Evolutionary conservation across 441 rosid genomes (phyloP).

Genomic region (Pelargonium australe): DNA sequence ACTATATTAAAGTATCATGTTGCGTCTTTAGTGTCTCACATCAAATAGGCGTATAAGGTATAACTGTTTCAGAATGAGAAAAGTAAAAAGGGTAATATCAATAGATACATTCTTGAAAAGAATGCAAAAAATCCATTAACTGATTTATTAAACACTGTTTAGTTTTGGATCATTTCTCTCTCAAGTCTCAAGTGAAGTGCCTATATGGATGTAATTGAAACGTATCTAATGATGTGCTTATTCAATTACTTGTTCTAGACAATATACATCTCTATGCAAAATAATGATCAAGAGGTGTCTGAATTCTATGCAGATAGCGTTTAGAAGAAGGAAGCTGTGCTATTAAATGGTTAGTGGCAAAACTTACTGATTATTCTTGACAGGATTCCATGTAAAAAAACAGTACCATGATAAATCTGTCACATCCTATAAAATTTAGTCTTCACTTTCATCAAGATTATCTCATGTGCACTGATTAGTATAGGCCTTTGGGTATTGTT

Average conservation of each 20-base stretch:
- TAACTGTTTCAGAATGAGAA: no score
- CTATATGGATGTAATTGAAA: not conserved
- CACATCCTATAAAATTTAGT: not conserved
- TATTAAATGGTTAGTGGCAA: not conserved
- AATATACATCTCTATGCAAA: not conserved
- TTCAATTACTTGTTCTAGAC: not conserved
- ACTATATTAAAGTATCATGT: not conserved
- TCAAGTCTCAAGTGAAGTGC: not conserved
- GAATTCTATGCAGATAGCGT: not conserved
- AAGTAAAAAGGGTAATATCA: no score
- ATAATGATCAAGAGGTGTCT: not conserved
- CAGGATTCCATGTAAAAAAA: not conserved
- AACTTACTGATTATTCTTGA: not conserved
- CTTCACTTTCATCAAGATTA: not conserved
- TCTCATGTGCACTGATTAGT: not conserved
- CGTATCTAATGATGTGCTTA: not conserved
- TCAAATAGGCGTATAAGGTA: no score
- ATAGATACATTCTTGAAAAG: no score
- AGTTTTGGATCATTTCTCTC: not conserved
- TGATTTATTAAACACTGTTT: not conserved
- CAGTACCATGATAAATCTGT: not conserved
- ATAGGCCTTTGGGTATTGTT: not conserved
- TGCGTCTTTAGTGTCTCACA: no score
- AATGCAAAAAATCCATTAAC: not conserved
- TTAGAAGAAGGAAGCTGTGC: slow-evolving; percentile 3